Conservation (phyloP, 176 grass and related monocot genomes). For the Eleusine indica region DNA sequence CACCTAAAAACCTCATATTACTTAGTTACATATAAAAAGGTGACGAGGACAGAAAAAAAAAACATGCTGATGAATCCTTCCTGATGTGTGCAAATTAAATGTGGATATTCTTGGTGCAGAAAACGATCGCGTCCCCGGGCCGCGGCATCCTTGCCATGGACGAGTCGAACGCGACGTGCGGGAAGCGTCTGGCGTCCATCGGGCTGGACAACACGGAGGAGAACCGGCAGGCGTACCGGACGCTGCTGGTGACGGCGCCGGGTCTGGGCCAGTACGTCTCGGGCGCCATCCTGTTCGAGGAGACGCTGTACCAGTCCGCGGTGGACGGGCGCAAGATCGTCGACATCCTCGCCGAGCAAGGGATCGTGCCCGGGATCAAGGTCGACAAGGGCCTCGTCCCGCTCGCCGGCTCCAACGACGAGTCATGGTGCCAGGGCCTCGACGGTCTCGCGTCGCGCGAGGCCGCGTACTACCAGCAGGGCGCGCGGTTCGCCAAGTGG, state of each 20-base stretch:
- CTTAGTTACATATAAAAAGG: too few species aligned
- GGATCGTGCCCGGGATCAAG: conserved; percentile 72
- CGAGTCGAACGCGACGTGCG: conserved; percentile 78
- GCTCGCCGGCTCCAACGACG: conserved; percentile 69
- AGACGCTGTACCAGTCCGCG: conserved; percentile 81
- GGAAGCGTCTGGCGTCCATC: conserved; percentile 71
- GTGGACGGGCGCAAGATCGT: conserved; percentile 69
- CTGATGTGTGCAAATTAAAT: too few species aligned
- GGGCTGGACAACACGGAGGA: conserved; percentile 79
- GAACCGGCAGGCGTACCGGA: conserved; percentile 66
- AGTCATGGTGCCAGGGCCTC: conserved; percentile 92
- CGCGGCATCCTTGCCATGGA: conserved; percentile 79
- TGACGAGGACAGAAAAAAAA: too few species aligned
- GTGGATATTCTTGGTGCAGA: conserved; percentile 39
- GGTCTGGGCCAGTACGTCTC: conserved; percentile 65
- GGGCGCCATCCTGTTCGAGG: conserved; percentile 78
- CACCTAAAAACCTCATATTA: too few species aligned
- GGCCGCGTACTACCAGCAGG: conserved; percentile 70
- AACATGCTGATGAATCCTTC: too few species aligned
- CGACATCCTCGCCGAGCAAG: conserved; percentile 58
- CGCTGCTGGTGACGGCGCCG: conserved; percentile 60
- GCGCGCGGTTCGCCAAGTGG: conserved; percentile 71
- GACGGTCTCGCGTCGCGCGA: conserved; percentile 73
- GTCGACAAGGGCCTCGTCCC: conserved; percentile 92
- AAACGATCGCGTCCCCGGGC: conserved; percentile 82